Evolutionary conservation across 441 rosid genomes (phyloP).

Genomic region (Mallotus japonicus): DNA sequence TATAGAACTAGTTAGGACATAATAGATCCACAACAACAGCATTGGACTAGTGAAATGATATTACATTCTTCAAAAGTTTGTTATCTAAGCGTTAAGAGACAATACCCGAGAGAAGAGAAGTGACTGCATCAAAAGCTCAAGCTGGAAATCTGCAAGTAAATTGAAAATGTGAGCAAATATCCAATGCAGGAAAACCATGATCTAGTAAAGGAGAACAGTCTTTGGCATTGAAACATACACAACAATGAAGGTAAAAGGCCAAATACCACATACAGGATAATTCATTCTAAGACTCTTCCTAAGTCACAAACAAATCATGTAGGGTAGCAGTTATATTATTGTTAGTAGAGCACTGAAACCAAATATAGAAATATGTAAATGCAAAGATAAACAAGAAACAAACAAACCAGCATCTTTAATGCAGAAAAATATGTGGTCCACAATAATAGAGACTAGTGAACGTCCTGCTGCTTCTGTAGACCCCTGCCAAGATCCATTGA

Average conservation of each 20-base stretch:
- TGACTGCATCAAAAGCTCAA: slow-evolving; percentile 93
- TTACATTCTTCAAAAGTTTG: slow-evolving; percentile 22
- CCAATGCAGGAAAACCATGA: neutral
- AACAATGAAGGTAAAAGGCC: neutral
- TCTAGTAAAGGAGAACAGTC: slow-evolving; percentile 20
- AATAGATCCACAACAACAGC: slow-evolving; percentile 12
- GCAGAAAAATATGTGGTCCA: slow-evolving; percentile 97
- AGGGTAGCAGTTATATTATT: neutral
- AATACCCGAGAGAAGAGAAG: slow-evolving; percentile 91
- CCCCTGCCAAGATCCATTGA: slow-evolving; percentile 41
- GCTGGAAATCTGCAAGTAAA: slow-evolving; percentile 80
- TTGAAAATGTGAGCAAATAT: slow-evolving; percentile 19
- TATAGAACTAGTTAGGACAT: slow-evolving; percentile 1
- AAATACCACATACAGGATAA: neutral
- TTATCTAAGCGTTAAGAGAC: slow-evolving; percentile 23
- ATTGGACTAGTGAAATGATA: slow-evolving; percentile 20
- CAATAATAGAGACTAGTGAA: slow-evolving; percentile 79
- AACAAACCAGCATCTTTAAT: slow-evolving; percentile 91
- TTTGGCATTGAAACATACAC: neutral
- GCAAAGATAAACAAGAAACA: neutral
- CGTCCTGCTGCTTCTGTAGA: slow-evolving; percentile 92
- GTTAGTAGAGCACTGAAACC: neutral
- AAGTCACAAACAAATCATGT: neutral
- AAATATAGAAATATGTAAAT: neutral
- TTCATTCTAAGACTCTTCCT: neutral